Conservation (phyloP, 1,139 yeast genomes). For the Suhomyces bokatorum region DNA sequence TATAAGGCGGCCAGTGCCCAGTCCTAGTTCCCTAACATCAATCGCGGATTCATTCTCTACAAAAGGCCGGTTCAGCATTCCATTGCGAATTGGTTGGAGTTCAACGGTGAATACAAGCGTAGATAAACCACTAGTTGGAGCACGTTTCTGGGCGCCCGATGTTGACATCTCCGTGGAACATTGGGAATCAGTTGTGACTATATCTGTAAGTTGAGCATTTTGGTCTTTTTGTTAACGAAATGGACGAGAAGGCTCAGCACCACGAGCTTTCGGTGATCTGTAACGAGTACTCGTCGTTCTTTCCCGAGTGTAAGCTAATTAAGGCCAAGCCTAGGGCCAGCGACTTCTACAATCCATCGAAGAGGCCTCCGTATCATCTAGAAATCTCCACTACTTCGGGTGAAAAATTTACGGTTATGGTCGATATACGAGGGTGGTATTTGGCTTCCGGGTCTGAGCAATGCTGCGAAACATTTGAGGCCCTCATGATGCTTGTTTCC, state of each 20-base stretch:
- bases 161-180: slow-evolving; percentile 49
- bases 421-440: slow-evolving; percentile 40
- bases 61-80: slow-evolving; percentile 23
- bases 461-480: slow-evolving; percentile 24
- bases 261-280: slow-evolving; percentile 28
- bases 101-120: slow-evolving; percentile 37
- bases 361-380: slow-evolving; percentile 7
- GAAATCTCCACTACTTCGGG: slow-evolving; percentile 25
- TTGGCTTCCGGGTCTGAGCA: slow-evolving; percentile 3
- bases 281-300: slow-evolving; percentile 32
- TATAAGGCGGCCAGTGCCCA: not conserved
- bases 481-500: slow-evolving; percentile 19
- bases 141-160: slow-evolving; percentile 63
- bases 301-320: slow-evolving; percentile 24
- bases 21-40: slow-evolving; percentile 35
- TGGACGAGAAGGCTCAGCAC: slow-evolving; percentile 18
- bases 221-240: slow-evolving; percentile 6
- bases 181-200: slow-evolving; percentile 61
- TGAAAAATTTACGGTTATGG: slow-evolving; percentile 25
- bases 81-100: slow-evolving; percentile 21
- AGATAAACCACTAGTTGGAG: slow-evolving; percentile 40
- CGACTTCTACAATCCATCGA: slow-evolving; percentile 1
- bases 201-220: slow-evolving; percentile 19
- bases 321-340: slow-evolving; percentile 1
- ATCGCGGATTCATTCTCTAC: slow-evolving; percentile 48